Evolutionary conservation across 2,329 filamentous ascomycete species (phyloP).

Genomic region (Alternaria novae-zelandiae): DNA sequence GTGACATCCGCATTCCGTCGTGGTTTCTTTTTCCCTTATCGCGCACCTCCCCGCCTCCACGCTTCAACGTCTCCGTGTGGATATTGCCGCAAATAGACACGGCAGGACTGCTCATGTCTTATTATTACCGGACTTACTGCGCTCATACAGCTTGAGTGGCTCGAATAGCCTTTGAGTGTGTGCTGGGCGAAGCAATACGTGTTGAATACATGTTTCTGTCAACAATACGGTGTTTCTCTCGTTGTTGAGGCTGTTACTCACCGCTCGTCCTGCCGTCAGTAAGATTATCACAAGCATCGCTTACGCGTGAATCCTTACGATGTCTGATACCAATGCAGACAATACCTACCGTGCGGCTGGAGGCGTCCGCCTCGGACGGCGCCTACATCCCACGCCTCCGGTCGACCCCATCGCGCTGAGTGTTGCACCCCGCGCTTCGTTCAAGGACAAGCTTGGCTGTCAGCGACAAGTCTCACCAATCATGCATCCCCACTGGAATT

Average conservation of each 20-base stretch:
- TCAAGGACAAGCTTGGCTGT: not conserved
- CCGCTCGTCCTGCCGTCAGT: not conserved
- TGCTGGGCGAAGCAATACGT: not conserved
- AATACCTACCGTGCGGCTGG: conserved; percentile 2
- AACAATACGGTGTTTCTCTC: not conserved
- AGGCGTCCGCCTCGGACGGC: conserved; percentile 2
- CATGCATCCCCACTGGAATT: not conserved
- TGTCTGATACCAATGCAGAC: not conserved
- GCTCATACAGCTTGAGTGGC: not conserved
- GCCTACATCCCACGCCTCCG: not conserved
- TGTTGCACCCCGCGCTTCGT: conserved; percentile 7
- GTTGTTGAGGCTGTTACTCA: not conserved
- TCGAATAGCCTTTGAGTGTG: not conserved
- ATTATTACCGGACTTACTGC: not conserved
- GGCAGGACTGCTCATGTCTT: not conserved
- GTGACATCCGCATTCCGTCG: not conserved
- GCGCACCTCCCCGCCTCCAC: not conserved
- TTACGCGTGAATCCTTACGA: not conserved
- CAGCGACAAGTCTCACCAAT: not conserved
- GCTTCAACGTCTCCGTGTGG: not conserved
- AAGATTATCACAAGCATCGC: not conserved
- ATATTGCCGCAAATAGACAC: not conserved
- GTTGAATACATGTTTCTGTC: not conserved
- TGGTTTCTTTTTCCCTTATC: not conserved
- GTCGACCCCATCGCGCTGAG: not conserved